These are phyloP conservation scores for Paraurostyla sp. DNA, from an alignment of 73 alveolate species.

Conservation along the genomic window DNA sequence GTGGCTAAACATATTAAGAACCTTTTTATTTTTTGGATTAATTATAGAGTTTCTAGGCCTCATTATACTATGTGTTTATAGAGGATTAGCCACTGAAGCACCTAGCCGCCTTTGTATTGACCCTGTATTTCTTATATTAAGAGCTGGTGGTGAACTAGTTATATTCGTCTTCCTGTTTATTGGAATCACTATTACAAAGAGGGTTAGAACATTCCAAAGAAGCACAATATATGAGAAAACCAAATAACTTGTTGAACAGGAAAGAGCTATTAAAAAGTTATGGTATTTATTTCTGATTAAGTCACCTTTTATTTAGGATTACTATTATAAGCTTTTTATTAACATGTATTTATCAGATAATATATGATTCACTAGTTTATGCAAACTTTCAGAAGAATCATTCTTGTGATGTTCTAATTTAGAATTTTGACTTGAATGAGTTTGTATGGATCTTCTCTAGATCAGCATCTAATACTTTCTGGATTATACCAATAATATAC, in stretches of 20 bases:
- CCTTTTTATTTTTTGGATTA: neutral
- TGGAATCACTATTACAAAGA: neutral
- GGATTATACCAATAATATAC: slow-evolving; percentile 16
- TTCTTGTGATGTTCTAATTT: slow-evolving; percentile 4
- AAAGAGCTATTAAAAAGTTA: neutral
- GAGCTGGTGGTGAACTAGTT: slow-evolving; percentile 34
- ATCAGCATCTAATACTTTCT: neutral
- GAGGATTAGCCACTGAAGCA: neutral
- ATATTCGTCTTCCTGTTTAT: neutral
- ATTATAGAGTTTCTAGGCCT: neutral
- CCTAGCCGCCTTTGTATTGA: neutral
- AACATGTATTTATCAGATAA: neutral
- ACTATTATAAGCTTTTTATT: neutral
- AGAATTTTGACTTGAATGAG: neutral
- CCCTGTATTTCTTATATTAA: neutral
- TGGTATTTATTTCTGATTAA: neutral
- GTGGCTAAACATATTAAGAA: neutral
- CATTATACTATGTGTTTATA: neutral
- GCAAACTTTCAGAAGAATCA: neutral
- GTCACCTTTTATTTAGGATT: neutral
- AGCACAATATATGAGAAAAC: slow-evolving; percentile 5
- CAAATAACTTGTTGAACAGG: neutral
- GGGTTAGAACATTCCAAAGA: neutral
- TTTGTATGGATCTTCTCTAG: slow-evolving; percentile 24
- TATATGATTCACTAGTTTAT: neutral